Evolutionary conservation across 768 basidiomycete species (phyloP).

Genomic region (Serendipita sp.): DNA sequence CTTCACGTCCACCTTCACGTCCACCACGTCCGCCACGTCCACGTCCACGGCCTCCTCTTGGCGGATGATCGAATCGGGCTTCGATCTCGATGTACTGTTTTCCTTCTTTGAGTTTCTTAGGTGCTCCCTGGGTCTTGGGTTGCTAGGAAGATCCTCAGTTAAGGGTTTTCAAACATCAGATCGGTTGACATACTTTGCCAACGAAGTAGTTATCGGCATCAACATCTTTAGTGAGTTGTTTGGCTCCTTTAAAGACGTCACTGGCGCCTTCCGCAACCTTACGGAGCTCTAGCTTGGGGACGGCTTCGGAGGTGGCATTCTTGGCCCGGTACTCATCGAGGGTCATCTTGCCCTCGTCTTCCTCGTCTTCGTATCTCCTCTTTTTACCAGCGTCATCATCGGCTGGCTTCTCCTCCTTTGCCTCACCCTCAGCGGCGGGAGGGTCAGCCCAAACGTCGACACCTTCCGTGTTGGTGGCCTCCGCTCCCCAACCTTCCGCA

Average conservation of each 20-base stretch:
- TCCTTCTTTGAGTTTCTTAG: constrained; percentile 60
- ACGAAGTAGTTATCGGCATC: constrained; percentile 59
- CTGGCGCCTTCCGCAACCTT: constrained; percentile 71
- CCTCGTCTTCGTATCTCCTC: constrained; percentile 42
- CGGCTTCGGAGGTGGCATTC: constrained; percentile 27
- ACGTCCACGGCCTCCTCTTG: constrained; percentile 45
- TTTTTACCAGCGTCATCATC: constrained; percentile 18
- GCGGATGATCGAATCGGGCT: constrained; percentile 68
- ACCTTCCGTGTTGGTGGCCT: constrained; percentile 13
- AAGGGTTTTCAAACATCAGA: not conserved
- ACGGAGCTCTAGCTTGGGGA: constrained; percentile 70
- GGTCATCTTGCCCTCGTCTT: constrained; percentile 90
- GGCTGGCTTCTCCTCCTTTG: constrained; percentile 27
- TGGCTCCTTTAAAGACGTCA: constrained; percentile 54
- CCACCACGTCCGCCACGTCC: constrained; percentile 23
- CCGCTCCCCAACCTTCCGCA: constrained; percentile 20
- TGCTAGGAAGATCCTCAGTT: constrained; percentile 18
- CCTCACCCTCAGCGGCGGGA: constrained; percentile 21
- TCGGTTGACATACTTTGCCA: constrained; percentile 52
- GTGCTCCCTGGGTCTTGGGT: constrained; percentile 49
- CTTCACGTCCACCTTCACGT: constrained; percentile 21
- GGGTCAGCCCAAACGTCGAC: constrained; percentile 18
- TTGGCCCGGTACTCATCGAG: constrained; percentile 85
- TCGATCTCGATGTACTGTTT: constrained; percentile 90
- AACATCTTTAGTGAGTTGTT: constrained; percentile 42